These are phyloP conservation scores for Phanerodontia chrysosporium DNA, from an alignment of 768 basidiomycete genomes.

Conservation along the genomic window DNA sequence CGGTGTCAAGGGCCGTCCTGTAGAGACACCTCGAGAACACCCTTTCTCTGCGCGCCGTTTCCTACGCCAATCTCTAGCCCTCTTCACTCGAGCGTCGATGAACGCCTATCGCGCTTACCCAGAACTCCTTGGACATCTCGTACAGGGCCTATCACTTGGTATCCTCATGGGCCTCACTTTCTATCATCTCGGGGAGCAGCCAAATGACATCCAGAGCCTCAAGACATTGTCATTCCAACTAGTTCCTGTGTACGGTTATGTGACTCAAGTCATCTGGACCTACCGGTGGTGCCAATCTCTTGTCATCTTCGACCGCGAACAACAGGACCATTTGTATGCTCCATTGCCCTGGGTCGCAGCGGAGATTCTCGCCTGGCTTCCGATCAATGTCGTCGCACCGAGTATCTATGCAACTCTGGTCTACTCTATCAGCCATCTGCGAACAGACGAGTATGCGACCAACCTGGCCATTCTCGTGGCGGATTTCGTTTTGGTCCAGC, in stretches of 20 bases:
- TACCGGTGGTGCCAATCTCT: slow-evolving; percentile 30
- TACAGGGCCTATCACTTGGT: slow-evolving; percentile 15
- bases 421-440: slow-evolving; percentile 4
- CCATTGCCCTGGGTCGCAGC: slow-evolving; percentile 34
- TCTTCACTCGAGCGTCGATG: neutral
- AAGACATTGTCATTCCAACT: slow-evolving; percentile 26
- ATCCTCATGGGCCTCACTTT: slow-evolving; percentile 33
- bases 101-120: slow-evolving; percentile 17
- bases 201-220: slow-evolving; percentile 21
- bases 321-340: slow-evolving; percentile 27
- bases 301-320: slow-evolving; percentile 42
- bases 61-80: neutral
- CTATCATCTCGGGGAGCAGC: slow-evolving; percentile 26
- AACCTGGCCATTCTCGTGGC: neutral
- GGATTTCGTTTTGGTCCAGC: neutral
- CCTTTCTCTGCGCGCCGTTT: no score
- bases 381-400: slow-evolving; percentile 29
- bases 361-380: slow-evolving; percentile 31
- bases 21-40: no score
- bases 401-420: slow-evolving; percentile 13
- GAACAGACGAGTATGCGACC: neutral
- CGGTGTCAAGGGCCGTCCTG: no score
- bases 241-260: slow-evolving; percentile 27
- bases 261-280: slow-evolving; percentile 25
- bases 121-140: slow-evolving; percentile 19